Conservation (phyloP, 2,329 filamentous ascomycete genomes). For the Cytospora piceae region DNA sequence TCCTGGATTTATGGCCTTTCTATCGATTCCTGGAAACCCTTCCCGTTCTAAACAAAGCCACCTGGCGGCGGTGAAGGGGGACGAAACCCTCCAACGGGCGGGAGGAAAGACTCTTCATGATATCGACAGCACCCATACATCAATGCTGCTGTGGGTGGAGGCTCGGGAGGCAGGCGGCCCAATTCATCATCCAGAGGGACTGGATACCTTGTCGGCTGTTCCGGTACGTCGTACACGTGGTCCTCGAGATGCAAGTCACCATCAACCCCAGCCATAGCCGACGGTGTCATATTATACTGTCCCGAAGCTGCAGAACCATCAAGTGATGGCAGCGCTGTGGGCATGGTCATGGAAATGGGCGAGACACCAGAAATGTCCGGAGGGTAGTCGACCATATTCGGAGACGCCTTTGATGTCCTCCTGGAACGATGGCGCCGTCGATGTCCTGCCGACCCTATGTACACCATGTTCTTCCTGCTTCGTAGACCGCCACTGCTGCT, state of each 20-base stretch:
- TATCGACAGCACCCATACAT: not conserved
- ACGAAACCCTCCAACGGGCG: constrained; percentile 29
- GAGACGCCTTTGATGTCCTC: not conserved
- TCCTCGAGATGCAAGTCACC: not conserved
- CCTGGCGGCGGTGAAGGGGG: constrained; percentile 40
- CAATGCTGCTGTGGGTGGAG: not conserved
- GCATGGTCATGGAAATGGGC: not conserved
- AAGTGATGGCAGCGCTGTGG: not conserved
- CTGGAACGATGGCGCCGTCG: constrained; percentile 1
- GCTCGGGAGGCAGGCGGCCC: not conserved
- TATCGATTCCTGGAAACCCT: too few species aligned
- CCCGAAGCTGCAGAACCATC: not conserved
- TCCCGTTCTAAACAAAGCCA: not conserved
- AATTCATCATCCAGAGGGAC: not conserved
- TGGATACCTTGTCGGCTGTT: not conserved
- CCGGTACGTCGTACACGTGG: not conserved
- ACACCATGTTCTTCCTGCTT: not conserved
- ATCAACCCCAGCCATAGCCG: not conserved
- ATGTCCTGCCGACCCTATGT: not conserved
- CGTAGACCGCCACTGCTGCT: not conserved
- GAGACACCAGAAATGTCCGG: not conserved
- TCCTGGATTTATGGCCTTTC: not conserved
- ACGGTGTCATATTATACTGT: not conserved
- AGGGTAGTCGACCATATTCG: not conserved
- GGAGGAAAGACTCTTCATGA: not conserved